Evolutionary conservation across 768 basidiomycete species (phyloP).

Genomic region (Pholiota microspora): DNA sequence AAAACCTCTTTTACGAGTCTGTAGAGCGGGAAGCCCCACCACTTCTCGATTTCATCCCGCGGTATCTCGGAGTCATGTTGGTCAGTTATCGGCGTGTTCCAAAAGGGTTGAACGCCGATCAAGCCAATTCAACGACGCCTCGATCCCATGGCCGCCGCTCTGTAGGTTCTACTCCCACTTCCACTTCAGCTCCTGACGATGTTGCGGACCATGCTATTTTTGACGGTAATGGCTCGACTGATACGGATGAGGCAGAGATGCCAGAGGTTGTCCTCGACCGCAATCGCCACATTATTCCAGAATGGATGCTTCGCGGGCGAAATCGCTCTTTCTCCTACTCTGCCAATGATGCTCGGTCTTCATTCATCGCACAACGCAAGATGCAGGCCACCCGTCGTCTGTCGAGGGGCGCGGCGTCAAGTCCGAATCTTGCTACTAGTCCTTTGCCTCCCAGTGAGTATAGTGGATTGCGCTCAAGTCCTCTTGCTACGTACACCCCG

Average conservation of each 20-base stretch:
- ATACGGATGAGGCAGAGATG: slow-evolving; percentile 76
- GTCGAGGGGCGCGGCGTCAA: slow-evolving; percentile 60
- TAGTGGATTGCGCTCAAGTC: slow-evolving; percentile 32
- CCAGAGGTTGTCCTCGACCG: slow-evolving; percentile 93
- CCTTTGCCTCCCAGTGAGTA: slow-evolving; percentile 10
- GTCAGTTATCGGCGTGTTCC: slow-evolving; percentile 89
- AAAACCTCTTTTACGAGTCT: slow-evolving; percentile 97
- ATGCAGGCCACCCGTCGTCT: slow-evolving; percentile 38
- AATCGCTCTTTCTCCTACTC: slow-evolving; percentile 50
- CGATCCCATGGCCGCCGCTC: slow-evolving; percentile 25
- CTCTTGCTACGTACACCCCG: slow-evolving; percentile 39
- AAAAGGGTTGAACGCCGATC: slow-evolving; percentile 27
- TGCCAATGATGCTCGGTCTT: slow-evolving; percentile 37
- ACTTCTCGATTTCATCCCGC: slow-evolving; percentile 91
- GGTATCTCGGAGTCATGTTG: slow-evolving; percentile 97
- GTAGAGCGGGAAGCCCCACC: slow-evolving; percentile 94
- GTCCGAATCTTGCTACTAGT: slow-evolving; percentile 56
- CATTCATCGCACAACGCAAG: slow-evolving; percentile 32
- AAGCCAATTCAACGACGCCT: slow-evolving; percentile 17
- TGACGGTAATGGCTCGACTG: slow-evolving; percentile 31
- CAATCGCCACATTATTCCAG: slow-evolving; percentile 94
- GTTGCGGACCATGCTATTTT: slow-evolving; percentile 18
- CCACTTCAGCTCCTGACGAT: slow-evolving; percentile 15
- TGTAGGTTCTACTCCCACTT: slow-evolving; percentile 24
- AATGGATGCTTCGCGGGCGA: slow-evolving; percentile 74